A percentile compares a stretch with the other conserved stretches of the same genome.
Conservation (phyloP, 129 eudicot genomes). For the Sambucus nigra region DNA sequence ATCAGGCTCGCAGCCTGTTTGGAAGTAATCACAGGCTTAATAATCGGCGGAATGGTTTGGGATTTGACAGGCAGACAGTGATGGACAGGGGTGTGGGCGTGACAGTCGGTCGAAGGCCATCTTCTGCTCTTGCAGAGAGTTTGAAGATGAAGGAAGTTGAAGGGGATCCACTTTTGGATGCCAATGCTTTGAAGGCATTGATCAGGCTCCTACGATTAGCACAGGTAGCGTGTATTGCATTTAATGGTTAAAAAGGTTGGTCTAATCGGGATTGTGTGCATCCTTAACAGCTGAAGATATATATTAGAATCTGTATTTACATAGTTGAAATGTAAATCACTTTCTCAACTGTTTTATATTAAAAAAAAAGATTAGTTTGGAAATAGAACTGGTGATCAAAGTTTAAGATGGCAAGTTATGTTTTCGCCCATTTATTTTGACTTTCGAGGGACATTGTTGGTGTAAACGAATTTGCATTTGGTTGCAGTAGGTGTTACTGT, state of each 20-base stretch:
- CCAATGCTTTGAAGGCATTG: conserved; percentile 68
- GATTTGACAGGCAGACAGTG: conserved; percentile 77
- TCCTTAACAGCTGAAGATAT: neutral
- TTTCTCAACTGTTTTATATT: too few species aligned
- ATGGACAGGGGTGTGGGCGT: conserved; percentile 96
- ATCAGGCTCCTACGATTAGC: conserved; percentile 83
- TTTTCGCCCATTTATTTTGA: neutral
- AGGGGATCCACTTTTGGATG: conserved; percentile 92
- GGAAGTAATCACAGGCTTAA: conserved; percentile 71
- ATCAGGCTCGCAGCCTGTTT: conserved; percentile 95
- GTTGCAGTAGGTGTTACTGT: neutral
- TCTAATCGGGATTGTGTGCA: neutral
- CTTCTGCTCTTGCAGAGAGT: conserved; percentile 52
- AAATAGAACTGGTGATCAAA: too few species aligned
- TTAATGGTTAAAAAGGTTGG: neutral
- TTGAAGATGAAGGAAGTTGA: conserved; percentile 85
- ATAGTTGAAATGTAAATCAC: too few species aligned
- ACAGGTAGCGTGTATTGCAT: conserved; percentile 38
- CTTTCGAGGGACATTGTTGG: neutral
- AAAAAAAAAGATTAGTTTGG: too few species aligned
- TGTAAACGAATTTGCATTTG: neutral
- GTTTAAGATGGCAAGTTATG: neutral
- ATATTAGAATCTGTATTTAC: too few species aligned
- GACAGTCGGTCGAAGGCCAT: conserved; percentile 50
- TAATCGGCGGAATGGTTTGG: conserved; percentile 63